A percentile compares a stretch with the other conserved stretches of the same genome.
phyloP scores from a whole-genome alignment of 2,329 filamentous ascomycete genomes.

The Venturia aucupariae region DNA sequence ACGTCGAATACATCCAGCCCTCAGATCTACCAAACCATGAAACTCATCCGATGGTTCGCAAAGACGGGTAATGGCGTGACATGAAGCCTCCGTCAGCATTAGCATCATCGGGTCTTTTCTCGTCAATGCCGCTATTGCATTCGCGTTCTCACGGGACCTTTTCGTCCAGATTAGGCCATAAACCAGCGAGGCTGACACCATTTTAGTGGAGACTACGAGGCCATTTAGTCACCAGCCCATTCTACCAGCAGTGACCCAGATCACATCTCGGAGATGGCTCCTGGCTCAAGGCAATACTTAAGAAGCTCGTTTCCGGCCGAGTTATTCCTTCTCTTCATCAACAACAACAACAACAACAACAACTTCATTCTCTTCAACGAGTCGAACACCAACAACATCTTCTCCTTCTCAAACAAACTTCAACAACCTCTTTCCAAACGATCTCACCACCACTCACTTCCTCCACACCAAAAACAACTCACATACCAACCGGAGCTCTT shows the following conservation, averaged over 20 bases:
- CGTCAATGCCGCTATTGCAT: not conserved
- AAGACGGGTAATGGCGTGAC: no score
- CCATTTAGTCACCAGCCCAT: not conserved
- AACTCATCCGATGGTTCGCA: no score
- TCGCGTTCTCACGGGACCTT: not conserved
- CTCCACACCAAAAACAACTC: not conserved
- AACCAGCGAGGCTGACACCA: not conserved
- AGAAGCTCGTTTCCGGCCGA: not conserved
- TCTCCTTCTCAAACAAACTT: not conserved
- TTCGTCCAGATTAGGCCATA: not conserved
- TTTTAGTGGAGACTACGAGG: not conserved
- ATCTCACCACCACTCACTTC: not conserved
- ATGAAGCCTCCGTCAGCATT: no score
- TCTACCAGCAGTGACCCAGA: not conserved
- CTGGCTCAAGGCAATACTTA: not conserved
- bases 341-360: not conserved
- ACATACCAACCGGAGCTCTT: not conserved
- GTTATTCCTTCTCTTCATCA: not conserved
- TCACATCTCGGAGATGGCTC: constrained; percentile 1
- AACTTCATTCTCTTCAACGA: not conserved
- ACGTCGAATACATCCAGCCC: no score
- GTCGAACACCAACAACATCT: not conserved
- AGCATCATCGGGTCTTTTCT: not conserved
- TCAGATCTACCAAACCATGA: no score
- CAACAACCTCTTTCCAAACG: not conserved